These are phyloP conservation scores for Lepidium campestre DNA, from an alignment of 441 rosid genomes.

Conservation along the genomic window DNA sequence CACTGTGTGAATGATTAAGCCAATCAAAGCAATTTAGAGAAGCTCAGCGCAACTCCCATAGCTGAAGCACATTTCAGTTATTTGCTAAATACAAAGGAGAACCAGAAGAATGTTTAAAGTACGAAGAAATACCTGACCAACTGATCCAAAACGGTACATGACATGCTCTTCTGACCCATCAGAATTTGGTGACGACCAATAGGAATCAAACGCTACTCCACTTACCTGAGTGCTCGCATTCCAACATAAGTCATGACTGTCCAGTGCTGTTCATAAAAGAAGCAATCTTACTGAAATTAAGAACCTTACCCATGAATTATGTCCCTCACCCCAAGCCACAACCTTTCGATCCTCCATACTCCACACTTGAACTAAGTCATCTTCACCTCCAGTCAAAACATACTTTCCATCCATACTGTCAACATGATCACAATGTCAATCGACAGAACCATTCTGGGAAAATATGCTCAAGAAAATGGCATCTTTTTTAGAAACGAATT, in stretches of 20 bases:
- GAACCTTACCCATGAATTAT: conserved; percentile 92
- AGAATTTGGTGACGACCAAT: conserved; percentile 83
- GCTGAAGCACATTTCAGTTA: not conserved
- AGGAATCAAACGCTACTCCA: conserved; percentile 98
- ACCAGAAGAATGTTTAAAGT: not conserved
- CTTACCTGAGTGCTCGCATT: conserved; percentile 69
- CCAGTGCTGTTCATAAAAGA: not conserved
- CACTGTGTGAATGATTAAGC: not conserved
- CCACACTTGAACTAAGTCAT: conserved; percentile 99
- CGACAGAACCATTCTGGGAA: not conserved
- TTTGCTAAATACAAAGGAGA: not conserved
- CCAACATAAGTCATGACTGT: conserved; percentile 1
- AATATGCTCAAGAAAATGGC: not conserved
- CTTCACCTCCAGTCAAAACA: conserved; percentile 98
- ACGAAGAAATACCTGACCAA: conserved; percentile 79
- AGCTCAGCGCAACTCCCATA: not conserved
- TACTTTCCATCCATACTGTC: conserved; percentile 95
- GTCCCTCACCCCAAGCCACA: conserved; percentile 99
- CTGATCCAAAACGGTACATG: conserved; percentile 97
- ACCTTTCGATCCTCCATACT: conserved; percentile 97
- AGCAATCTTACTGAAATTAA: not conserved
- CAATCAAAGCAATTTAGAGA: not conserved
- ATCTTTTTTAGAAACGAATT: not conserved
- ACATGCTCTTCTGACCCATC: conserved; percentile 81
- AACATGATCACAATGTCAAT: conserved; percentile 15